A percentile compares a stretch with the other conserved stretches of the same genome.
Conservation (phyloP, 257 asterid species). For the Capsicum pubescens region DNA sequence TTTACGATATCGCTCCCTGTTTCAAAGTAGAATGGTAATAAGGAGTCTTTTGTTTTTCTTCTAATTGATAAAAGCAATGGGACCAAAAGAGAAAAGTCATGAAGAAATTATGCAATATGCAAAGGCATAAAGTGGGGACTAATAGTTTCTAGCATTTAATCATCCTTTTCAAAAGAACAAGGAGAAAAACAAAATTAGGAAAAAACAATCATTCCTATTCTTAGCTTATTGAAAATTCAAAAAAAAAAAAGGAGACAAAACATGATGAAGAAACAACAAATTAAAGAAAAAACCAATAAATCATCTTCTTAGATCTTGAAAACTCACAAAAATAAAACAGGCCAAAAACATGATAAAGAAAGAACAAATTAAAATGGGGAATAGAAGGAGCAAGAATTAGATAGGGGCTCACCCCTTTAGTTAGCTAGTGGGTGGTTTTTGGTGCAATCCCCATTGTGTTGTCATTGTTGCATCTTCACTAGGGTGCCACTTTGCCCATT, state of each 20-base stretch:
- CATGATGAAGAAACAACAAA: constrained; percentile 7
- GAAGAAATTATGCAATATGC: constrained; percentile 44
- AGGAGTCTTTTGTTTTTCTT: not conserved
- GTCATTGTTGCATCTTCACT: constrained; percentile 41
- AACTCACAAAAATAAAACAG: constrained; percentile 7
- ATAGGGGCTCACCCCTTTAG: not conserved
- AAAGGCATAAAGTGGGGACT: constrained; percentile 49
- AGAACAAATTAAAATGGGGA: not conserved
- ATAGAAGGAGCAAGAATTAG: constrained; percentile 19
- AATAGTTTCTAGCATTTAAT: constrained; percentile 30
- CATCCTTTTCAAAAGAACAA: constrained; percentile 29
- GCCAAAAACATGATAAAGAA: constrained; percentile 26
- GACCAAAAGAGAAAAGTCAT: constrained; percentile 49
- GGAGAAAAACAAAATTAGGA: not conserved
- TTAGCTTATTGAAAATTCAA: not conserved
- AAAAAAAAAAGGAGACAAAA: not conserved
- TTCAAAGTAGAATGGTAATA: not conserved
- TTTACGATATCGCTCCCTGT: not conserved
- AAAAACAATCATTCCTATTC: constrained; percentile 19
- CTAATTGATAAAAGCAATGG: constrained; percentile 32
- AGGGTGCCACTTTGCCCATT: constrained; percentile 31
- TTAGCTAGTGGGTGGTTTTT: constrained; percentile 36
- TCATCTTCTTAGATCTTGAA: constrained; percentile 13
- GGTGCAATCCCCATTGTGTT: constrained; percentile 42
- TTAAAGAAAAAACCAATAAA: not conserved